Percentiles rank a stretch among this genome's conserved stretches.
phyloP scores from a whole-genome alignment of 192 early-diverging fungal genomes.

The Physocladia obscura region DNA sequence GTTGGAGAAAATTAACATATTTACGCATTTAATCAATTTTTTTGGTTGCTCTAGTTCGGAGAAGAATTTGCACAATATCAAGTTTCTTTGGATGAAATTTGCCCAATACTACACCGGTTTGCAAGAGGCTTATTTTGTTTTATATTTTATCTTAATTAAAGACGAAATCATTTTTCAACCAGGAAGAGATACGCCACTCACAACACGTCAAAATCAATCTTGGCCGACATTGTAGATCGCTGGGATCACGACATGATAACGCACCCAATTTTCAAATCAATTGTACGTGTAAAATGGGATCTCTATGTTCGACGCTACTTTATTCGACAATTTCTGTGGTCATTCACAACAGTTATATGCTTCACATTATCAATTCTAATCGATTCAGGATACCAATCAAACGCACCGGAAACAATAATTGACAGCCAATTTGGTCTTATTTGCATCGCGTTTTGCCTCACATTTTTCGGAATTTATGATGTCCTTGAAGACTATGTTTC shows the following conservation, averaged over 20 bases:
- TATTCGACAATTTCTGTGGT: not conserved
- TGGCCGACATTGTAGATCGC: not conserved
- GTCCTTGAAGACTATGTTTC: not conserved
- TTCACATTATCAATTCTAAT: constrained; percentile 6
- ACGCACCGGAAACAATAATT: not conserved
- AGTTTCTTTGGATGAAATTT: constrained; percentile 20
- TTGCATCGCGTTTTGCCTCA: not conserved
- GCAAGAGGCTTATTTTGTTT: not conserved
- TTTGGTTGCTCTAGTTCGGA: too few relatives aligned
- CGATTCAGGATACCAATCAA: not conserved
- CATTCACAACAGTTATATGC: not conserved
- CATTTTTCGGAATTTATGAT: not conserved
- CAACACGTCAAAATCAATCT: not conserved
- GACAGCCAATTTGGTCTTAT: constrained; percentile 2
- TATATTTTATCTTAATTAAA: not conserved
- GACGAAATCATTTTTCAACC: not conserved
- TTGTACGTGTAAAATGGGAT: constrained; percentile 22
- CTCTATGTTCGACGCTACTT: constrained; percentile 17
- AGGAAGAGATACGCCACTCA: not conserved
- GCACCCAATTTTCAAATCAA: constrained; percentile 11
- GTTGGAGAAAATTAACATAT: too few relatives aligned
- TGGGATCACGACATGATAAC: constrained; percentile 13
- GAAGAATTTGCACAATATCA: constrained; percentile 4
- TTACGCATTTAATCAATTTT: too few relatives aligned
- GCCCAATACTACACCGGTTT: constrained; percentile 1